phyloP scores from a whole-genome alignment of 2,329 filamentous ascomycete species.

The Trichoderma koningii region DNA sequence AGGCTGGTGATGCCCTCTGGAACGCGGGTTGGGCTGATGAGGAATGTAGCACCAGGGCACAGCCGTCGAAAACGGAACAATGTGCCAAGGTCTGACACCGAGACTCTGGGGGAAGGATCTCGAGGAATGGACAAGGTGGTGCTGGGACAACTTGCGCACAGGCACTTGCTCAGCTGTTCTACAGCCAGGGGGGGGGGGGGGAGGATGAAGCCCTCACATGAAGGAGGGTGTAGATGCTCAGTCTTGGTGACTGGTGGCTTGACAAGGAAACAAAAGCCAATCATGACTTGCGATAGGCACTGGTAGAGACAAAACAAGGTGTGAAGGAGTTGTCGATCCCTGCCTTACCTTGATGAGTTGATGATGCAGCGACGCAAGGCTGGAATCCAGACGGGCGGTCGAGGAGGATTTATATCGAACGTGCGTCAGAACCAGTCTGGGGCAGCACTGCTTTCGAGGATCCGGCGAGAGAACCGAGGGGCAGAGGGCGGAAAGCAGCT shows the following conservation, averaged over 20 bases:
- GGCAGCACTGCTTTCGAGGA: constrained; percentile 26
- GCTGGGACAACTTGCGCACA: constrained; percentile 6
- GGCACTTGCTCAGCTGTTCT: constrained; percentile 11
- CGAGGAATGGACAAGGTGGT: constrained; percentile 15
- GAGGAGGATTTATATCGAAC: constrained; percentile 15
- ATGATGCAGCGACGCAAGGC: constrained; percentile 11
- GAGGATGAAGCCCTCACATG: not conserved
- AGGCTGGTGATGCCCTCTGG: constrained; percentile 12
- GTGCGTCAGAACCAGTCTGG: constrained; percentile 34
- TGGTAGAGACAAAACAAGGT: not conserved
- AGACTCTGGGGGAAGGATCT: not conserved
- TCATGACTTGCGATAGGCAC: not conserved
- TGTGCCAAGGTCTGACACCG: constrained; percentile 1
- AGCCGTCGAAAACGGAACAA: constrained; percentile 21
- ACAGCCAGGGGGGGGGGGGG: not conserved
- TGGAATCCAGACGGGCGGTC: constrained; percentile 1
- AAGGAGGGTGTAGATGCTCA: not conserved
- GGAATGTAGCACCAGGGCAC: constrained; percentile 18
- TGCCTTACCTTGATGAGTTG: constrained; percentile 23
- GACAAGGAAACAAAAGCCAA: not conserved
- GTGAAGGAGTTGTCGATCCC: constrained; percentile 7
- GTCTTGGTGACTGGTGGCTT: not conserved
- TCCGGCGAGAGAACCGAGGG: not conserved
- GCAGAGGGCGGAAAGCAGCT: not conserved
- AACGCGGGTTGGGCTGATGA: constrained; percentile 3